phyloP scores from a whole-genome alignment of 2,329 filamentous ascomycete genomes.

The Pseudofabraea citricarpa region DNA sequence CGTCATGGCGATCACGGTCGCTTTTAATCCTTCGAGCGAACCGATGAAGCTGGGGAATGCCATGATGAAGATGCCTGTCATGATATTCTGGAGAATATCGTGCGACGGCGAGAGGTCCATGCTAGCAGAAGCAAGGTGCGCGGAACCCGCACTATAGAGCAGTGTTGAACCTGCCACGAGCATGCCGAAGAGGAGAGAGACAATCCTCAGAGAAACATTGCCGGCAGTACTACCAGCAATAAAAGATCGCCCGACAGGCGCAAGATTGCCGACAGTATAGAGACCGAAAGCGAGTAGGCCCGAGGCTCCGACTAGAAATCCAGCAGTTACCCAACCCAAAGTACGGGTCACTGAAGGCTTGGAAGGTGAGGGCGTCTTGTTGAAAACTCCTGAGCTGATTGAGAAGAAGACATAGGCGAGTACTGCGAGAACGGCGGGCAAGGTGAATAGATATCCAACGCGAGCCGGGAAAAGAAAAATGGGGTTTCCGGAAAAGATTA shows the following conservation, averaged over 20 bases:
- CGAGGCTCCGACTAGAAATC: slow-evolving; percentile 9
- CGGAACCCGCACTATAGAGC: slow-evolving; percentile 1
- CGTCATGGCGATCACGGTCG: slow-evolving; percentile 12
- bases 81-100: slow-evolving; percentile 9
- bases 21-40: slow-evolving; percentile 11
- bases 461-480: slow-evolving; percentile 33
- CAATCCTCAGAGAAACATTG: slow-evolving; percentile 11
- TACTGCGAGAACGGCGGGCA: slow-evolving; percentile 14
- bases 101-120: slow-evolving; percentile 3
- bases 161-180: slow-evolving; percentile 8
- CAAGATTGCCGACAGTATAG: slow-evolving; percentile 8
- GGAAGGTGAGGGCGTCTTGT: slow-evolving; percentile 4
- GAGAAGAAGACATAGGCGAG: slow-evolving; percentile 11
- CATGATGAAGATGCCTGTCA: slow-evolving; percentile 18
- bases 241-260: slow-evolving; percentile 1
- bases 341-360: background rate
- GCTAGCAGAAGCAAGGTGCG: slow-evolving; percentile 5
- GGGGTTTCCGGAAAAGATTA: slow-evolving; percentile 41
- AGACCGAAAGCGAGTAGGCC: slow-evolving; percentile 15
- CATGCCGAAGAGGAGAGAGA: slow-evolving; percentile 15
- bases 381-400: slow-evolving; percentile 5
- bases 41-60: slow-evolving; percentile 16
- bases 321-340: slow-evolving; percentile 6
- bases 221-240: slow-evolving; percentile 9
- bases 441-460: slow-evolving; percentile 39